phyloP scores from a whole-genome alignment of 176 grass and related monocot genomes.

The Canna indica region DNA sequence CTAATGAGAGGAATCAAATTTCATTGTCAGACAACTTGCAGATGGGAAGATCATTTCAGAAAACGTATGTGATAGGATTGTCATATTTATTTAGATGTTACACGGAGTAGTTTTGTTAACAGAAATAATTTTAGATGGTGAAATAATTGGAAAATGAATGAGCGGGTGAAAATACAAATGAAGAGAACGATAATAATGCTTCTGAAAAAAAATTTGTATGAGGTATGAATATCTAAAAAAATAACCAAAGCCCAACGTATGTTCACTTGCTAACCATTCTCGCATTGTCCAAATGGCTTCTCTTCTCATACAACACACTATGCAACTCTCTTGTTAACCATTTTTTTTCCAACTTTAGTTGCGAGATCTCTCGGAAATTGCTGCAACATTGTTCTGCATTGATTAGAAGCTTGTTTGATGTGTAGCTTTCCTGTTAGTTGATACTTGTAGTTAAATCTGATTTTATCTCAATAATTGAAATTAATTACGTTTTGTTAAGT shows the following conservation, averaged over 20 bases:
- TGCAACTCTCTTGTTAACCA: not conserved
- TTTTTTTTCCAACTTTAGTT: not conserved
- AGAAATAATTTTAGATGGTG: not conserved
- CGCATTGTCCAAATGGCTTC: not conserved
- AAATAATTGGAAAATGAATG: not conserved
- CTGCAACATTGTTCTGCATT: not conserved
- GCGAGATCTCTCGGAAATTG: not conserved
- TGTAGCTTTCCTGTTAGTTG: too few species aligned
- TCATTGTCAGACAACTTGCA: constrained; percentile 15
- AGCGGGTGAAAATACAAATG: not conserved
- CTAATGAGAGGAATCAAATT: constrained; percentile 22
- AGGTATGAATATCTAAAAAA: too few species aligned
- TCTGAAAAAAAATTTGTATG: too few species aligned
- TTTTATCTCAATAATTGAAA: too few species aligned
- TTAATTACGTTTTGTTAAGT: not conserved
- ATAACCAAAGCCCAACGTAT: too few species aligned
- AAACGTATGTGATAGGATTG: constrained; percentile 39
- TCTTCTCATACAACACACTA: not conserved
- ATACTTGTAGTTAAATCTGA: too few species aligned
- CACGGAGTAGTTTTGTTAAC: not conserved
- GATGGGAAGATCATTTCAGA: constrained; percentile 7
- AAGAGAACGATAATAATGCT: not conserved
- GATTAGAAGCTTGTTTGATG: too few species aligned
- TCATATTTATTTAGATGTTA: constrained; percentile 15
- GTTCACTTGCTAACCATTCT: not conserved